phyloP scores from a whole-genome alignment of 371 early-diverging fungal species.

The Lichtheimia hyalospora region DNA sequence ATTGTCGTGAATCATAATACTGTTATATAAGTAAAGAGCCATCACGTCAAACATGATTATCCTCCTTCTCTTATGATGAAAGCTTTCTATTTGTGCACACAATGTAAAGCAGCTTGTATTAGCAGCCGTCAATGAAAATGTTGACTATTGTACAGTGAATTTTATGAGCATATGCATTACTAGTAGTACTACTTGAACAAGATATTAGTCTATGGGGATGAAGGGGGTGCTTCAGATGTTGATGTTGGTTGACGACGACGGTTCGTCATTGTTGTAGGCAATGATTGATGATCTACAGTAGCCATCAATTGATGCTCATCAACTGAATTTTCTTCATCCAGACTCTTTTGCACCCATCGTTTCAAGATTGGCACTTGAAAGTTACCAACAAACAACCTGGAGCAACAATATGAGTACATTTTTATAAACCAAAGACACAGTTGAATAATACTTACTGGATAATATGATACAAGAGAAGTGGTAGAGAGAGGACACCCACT shows the following conservation, averaged over 20 bases:
- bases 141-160: no score
- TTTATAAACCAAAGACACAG: background rate
- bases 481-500: constrained; percentile 64
- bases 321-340: constrained; percentile 4
- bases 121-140: no score
- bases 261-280: constrained; percentile 1
- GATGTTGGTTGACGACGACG: constrained; percentile 1
- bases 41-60: no score
- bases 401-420: background rate
- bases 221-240: background rate
- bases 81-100: no score
- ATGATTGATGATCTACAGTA: background rate
- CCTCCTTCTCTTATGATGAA: no score
- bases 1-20: no score
- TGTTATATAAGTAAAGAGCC: no score
- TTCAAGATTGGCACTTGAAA: constrained; percentile 60
- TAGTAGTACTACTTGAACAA: no score
- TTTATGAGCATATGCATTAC: no score
- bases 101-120: no score
- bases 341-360: constrained; percentile 47
- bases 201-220: background rate
- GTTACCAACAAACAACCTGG: constrained; percentile 61
- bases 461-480: constrained; percentile 73
- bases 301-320: background rate
- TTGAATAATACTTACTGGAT: constrained; percentile 51